These are phyloP conservation scores for Caryopteris hybrid DNA, from an alignment of 305 asterid species.

Conservation along the genomic window DNA sequence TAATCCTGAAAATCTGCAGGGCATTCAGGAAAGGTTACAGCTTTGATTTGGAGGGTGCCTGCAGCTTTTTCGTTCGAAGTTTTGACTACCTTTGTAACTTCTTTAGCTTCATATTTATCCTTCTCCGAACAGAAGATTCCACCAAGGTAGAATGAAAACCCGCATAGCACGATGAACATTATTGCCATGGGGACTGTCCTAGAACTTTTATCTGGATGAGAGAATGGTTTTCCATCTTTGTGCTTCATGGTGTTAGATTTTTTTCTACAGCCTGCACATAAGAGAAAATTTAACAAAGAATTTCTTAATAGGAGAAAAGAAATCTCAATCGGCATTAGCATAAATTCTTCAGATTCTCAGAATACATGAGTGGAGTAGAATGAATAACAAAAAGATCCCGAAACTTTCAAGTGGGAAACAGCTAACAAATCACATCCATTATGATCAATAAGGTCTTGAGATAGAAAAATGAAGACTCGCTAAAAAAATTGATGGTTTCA, in stretches of 20 bases:
- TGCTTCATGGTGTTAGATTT: conserved; percentile 58
- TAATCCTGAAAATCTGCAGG: conserved; percentile 70
- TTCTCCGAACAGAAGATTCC: conserved; percentile 78
- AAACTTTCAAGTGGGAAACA: background rate
- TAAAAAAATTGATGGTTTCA: too few relatives aligned
- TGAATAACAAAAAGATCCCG: background rate
- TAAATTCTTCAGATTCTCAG: background rate
- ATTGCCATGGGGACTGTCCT: conserved; percentile 58
- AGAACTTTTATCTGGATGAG: conserved; percentile 47
- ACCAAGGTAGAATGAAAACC: conserved; percentile 92
- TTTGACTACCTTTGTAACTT: conserved; percentile 25
- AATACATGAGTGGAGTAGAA: background rate
- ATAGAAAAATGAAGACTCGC: background rate
- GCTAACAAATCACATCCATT: background rate
- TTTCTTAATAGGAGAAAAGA: background rate
- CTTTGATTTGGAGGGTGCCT: conserved; percentile 50
- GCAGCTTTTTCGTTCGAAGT: conserved; percentile 30
- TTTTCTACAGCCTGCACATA: conserved; percentile 41
- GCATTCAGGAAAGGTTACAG: conserved; percentile 65
- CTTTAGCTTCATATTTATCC: conserved; percentile 29
- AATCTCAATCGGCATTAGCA: background rate
- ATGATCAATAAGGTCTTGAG: background rate
- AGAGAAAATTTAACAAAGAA: background rate
- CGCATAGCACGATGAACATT: conserved; percentile 67
- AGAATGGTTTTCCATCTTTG: conserved; percentile 70